A percentile compares a stretch with the other conserved stretches of the same genome.
Conservation (phyloP, 768 basidiomycete species). For the Lentinula detonsa region DNA sequence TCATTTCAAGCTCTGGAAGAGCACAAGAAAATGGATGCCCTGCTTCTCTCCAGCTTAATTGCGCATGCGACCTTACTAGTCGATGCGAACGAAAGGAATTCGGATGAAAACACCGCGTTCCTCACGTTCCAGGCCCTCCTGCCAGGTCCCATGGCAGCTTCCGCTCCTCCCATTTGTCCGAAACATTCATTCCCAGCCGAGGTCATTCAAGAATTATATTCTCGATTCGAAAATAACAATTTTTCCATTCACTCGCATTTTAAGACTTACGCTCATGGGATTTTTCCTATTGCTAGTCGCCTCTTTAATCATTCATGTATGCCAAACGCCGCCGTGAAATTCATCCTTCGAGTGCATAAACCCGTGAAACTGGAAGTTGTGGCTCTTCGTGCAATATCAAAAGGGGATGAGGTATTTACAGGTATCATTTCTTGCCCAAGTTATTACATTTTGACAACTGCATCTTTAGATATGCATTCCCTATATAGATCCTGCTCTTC, state of each 20-base stretch:
- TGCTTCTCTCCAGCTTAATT: conserved; percentile 59
- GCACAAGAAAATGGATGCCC: conserved; percentile 54
- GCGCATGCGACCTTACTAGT: conserved; percentile 30
- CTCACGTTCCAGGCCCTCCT: conserved; percentile 38
- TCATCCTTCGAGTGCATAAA: conserved; percentile 32
- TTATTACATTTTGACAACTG: background rate
- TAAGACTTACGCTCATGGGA: conserved; percentile 61
- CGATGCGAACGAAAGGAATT: conserved; percentile 11
- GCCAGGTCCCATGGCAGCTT: conserved; percentile 27
- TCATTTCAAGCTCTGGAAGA: conserved; percentile 41
- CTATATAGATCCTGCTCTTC: conserved; percentile 73
- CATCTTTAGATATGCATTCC: conserved; percentile 57
- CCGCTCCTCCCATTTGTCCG: conserved; percentile 25
- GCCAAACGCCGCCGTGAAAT: conserved; percentile 67
- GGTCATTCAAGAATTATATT: conserved; percentile 32
- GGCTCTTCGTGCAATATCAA: conserved; percentile 48
- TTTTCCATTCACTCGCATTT: conserved; percentile 74
- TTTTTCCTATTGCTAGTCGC: conserved; percentile 75
- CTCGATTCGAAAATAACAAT: conserved; percentile 77
- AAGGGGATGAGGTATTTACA: conserved; percentile 57
- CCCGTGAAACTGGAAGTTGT: conserved; percentile 57
- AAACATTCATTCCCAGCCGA: conserved; percentile 19
- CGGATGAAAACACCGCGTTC: conserved; percentile 18
- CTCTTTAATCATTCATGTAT: conserved; percentile 79
- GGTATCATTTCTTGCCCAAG: conserved; percentile 3